Conservation (phyloP, 768 basidiomycete genomes). For the Ephemerocybe angulata region DNA sequence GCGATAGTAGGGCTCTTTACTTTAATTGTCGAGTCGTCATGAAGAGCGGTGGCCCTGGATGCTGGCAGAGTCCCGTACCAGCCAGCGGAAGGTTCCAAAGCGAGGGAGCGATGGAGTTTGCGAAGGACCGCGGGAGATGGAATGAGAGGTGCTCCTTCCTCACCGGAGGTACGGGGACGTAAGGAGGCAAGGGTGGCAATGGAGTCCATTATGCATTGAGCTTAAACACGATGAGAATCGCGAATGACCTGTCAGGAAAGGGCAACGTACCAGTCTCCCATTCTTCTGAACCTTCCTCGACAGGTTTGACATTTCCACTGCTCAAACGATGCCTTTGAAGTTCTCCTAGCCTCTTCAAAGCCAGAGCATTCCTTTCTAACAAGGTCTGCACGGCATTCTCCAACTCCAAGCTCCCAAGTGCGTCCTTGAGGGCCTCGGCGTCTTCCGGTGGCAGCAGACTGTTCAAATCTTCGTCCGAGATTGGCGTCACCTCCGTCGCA, state of each 20-base stretch:
- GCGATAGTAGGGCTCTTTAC: slow-evolving; percentile 38
- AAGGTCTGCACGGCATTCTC: slow-evolving; percentile 69
- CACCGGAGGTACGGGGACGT: slow-evolving; percentile 53
- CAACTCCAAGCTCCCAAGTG: slow-evolving; percentile 57
- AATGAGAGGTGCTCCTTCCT: slow-evolving; percentile 44
- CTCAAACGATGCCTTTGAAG: slow-evolving; percentile 59
- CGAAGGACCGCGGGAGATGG: slow-evolving; percentile 66
- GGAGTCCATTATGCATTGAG: slow-evolving; percentile 69
- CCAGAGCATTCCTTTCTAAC: slow-evolving; percentile 59
- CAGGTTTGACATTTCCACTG: slow-evolving; percentile 39
- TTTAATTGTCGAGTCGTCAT: slow-evolving; percentile 73
- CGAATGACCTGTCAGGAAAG: slow-evolving; percentile 7
- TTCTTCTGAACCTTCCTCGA: slow-evolving; percentile 72
- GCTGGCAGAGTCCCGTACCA: slow-evolving; percentile 75
- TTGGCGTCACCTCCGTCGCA: slow-evolving; percentile 16
- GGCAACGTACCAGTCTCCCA: slow-evolving; percentile 69
- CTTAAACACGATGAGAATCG: slow-evolving; percentile 26
- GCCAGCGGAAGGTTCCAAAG: slow-evolving; percentile 52
- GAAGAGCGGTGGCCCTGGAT: slow-evolving; percentile 54
- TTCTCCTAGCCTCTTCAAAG: slow-evolving; percentile 60
- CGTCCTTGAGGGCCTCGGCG: slow-evolving; percentile 52
- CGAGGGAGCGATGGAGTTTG: slow-evolving; percentile 68
- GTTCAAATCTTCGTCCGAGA: slow-evolving; percentile 38
- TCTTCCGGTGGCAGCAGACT: slow-evolving; percentile 57
- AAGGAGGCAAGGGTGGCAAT: slow-evolving; percentile 65